Percentiles rank a stretch among this genome's conserved stretches.
Evolutionary conservation across 306 rosid genomes (phyloP).

Genomic region (Hippophae rhamnoides): DNA sequence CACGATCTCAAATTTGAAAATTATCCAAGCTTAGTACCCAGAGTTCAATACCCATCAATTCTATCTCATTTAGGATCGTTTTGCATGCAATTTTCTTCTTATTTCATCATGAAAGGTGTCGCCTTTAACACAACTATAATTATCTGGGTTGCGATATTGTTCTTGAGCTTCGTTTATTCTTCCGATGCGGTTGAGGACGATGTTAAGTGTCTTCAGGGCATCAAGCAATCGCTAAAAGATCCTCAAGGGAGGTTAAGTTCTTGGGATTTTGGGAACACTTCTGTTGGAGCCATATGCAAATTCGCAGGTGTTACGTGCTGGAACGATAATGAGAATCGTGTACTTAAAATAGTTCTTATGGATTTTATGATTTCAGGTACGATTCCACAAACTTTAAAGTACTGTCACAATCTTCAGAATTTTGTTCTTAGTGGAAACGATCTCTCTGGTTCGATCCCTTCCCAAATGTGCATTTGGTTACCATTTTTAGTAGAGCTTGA

Average conservation of each 20-base stretch:
- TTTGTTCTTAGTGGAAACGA: constrained; percentile 59
- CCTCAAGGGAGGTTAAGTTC: constrained; percentile 20
- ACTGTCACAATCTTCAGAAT: constrained; percentile 47
- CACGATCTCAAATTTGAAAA: constrained; percentile 5
- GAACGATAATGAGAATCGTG: constrained; percentile 72
- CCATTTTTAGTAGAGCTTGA: constrained; percentile 54
- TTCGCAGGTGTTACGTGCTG: constrained; percentile 66
- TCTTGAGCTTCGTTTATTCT: constrained; percentile 15
- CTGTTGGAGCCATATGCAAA: constrained; percentile 51
- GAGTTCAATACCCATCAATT: not conserved
- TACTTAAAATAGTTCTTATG: constrained; percentile 35
- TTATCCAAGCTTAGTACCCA: not conserved
- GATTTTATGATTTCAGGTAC: constrained; percentile 45
- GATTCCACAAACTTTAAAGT: constrained; percentile 43
- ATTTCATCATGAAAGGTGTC: constrained; percentile 12
- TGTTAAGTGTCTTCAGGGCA: constrained; percentile 47
- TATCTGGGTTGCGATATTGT: constrained; percentile 10
- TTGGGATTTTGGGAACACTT: constrained; percentile 57
- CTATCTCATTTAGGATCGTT: not conserved
- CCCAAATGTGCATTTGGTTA: constrained; percentile 59
- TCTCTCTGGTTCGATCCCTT: constrained; percentile 44
- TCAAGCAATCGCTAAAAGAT: constrained; percentile 29
- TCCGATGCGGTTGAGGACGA: constrained; percentile 41
- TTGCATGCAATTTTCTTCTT: not conserved
- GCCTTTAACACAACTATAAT: too few relatives aligned